Base-by-base conservation (phyloP, 805 yeast genomes). In the Yarrowia sp. region DNA sequence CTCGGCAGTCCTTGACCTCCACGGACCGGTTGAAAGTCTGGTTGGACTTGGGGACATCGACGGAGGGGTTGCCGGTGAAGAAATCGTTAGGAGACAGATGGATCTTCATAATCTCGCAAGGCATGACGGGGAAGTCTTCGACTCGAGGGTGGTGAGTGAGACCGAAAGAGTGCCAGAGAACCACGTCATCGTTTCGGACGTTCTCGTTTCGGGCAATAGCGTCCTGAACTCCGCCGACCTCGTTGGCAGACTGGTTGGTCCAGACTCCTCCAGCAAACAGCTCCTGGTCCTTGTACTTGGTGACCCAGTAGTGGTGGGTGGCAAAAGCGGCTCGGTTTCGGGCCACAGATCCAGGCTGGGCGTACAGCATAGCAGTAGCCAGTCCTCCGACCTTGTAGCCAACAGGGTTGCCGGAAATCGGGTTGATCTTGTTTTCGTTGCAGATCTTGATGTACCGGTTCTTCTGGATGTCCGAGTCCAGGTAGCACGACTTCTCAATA, bases 71-170 rank as follows among this genome's bases (percentile, higher is more conserved):
- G 72, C 79, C 84, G 70, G 85, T 85, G 73, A 88, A 89, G 83
- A 89, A 89, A 65, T 89, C 88, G 70, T 83, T 79, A 63, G 96
- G 96, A 49, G 82, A 80, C 65, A 89, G 80, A 66, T 83, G 80
- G 70, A 88, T 85, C 71, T 81, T 84, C 78, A 87, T 85, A 68
- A 85, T 85, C 77, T 89, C 96, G 65, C 87, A 89, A 36, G 95
- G 92, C 96, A 89, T 89, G 62, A 89, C 92, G 58, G 96, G 96
- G 87, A 89, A 89, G 75, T 89, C 93, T 77, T 89, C 96, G 38
- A 87, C 85, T 72, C 90, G 82, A 71, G 95, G 95, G 71, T 88
- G 83, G 73, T 89, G 96, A 3, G 93, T 89, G 78, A 89, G 82
- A 28, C 90, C 92, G 73, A 89, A 74, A 51, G 95, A 88, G 68